A percentile compares a stretch with the other conserved stretches of the same genome.
Conservation (phyloP, 1,284 basidiomycete species). For the Grifola frondosa region DNA sequence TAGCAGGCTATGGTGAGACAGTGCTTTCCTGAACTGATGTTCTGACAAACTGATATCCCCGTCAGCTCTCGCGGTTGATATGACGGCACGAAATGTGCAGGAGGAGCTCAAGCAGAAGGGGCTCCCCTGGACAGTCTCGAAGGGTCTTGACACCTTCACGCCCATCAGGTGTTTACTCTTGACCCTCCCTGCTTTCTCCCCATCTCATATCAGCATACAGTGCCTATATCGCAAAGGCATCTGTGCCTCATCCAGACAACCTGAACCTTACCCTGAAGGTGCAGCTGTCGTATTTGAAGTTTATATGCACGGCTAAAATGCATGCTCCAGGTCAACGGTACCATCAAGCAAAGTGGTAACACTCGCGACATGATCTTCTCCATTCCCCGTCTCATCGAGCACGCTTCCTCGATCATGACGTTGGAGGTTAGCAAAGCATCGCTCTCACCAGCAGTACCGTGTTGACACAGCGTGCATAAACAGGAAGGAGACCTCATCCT, state of each 20-base stretch:
- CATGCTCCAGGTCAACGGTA: slow-evolving; percentile 70
- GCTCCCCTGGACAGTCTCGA: slow-evolving; percentile 90
- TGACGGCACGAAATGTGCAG: slow-evolving; percentile 96
- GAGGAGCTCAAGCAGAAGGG: slow-evolving; percentile 91
- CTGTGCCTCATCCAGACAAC: slow-evolving; percentile 72
- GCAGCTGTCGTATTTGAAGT: background rate
- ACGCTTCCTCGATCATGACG: slow-evolving; percentile 94
- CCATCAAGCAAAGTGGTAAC: slow-evolving; percentile 80
- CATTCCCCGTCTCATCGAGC: slow-evolving; percentile 88
- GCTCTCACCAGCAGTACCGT: background rate
- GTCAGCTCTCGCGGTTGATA: slow-evolving; percentile 87
- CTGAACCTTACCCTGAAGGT: slow-evolving; percentile 79
- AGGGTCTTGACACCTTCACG: slow-evolving; percentile 69
- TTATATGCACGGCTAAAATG: background rate
- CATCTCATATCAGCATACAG: slow-evolving; percentile 36
- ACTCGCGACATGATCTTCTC: slow-evolving; percentile 93
- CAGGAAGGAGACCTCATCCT: slow-evolving; percentile 88
- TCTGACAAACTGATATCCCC: background rate
- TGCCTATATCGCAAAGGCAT: slow-evolving; percentile 77
- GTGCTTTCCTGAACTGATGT: background rate
- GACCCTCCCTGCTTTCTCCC: background rate
- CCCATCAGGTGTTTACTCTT: slow-evolving; percentile 60
- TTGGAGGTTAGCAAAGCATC: slow-evolving; percentile 65
- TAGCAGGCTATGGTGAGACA: slow-evolving; percentile 84
- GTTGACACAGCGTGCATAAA: slow-evolving; percentile 1